Evolutionary conservation across 257 asterid genomes (phyloP), one percentile per base, ranked within the genome.

Genomic region (Salvia miltiorrhiza): DNA sequence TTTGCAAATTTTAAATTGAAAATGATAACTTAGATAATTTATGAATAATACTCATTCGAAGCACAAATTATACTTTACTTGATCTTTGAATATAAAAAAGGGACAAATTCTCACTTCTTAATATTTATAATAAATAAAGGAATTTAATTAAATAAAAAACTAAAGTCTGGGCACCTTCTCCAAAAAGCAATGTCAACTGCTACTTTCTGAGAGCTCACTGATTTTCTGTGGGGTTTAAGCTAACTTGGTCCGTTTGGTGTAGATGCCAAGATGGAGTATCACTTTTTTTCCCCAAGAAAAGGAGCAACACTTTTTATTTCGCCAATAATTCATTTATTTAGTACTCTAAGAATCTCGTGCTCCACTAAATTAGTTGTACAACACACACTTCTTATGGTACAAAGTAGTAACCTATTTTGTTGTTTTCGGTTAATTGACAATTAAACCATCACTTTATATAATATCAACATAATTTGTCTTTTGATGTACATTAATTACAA

Each of bases 191-290:
- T 4, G 37, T 39, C 4, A 5, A 40, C 26, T 19, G 8, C 21
- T 33, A 53, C 72, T 26, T 69, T 68, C 55, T 0, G 3, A 65
- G 71, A 13, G 53, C 41, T 49, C 45, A 47, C 10, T 72, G 67
- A 16, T 32, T 55, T 56, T n/a, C 9, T 48, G 85, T 86, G 87
- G 89, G 89, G 77, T 55, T 40, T 17, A 8, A 62, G 69, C 70
- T 4, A 77, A 70, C 21, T 60, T 76, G 73, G 71, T 57, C 81
- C 85, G 52, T 77, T 69, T 66, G 77, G 32, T 48, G 77, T 66
- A 85, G 73, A 41, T 49, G 79, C n/a, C n/a, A n/a, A n/a, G n/a
- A n/a, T n/a, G n/a, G 63, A 57, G 81, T 67, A 67, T 76, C 81
- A 44, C 65, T 72, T 76, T 78, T 35, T 49, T 17, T 24, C n/a